Base-by-base conservation (phyloP, 164 flowering plant species). In the Berberis vulgaris region DNA sequence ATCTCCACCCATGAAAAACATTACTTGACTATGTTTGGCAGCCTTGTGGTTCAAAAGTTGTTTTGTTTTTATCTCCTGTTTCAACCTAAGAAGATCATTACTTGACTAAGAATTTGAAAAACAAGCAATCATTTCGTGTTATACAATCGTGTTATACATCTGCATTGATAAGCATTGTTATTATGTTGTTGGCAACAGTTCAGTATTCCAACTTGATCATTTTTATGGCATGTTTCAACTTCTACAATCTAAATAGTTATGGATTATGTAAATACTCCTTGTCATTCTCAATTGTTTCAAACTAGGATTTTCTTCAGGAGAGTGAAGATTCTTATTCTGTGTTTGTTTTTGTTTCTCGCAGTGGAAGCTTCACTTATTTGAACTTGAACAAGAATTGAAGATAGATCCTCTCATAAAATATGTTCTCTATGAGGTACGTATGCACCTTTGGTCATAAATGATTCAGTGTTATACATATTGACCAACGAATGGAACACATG, bases 331-430 rank as follows among this genome's bases (percentile, higher is more conserved):
- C 26, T 26, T 26, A 26, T 26, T 26, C 26, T 26, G 26, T 26
- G 26, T 26, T 26, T 26, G 26, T 26, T 26, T 26, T 26, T 26
- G 26, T 26, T 26, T 70, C 50, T 10, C 43, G 13, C 85, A 93
- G 98, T 90, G 98, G 98, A 90, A 93, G 77, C 92, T 90, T 69
- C 97, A 93, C 65, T 69, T 93, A 63, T 86, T 81, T 77, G 97
- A 93, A 82, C 91, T 93, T 39, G 97, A 93, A 76, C 77, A 78
- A 74, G 98, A 90, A 71, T 68, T 86, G 92, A 85, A 93, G 69
- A 82, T 76, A 68, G 83, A 81, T 10, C 89, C 97, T 71, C 65
- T 71, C 42, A 76, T 87, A 58, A 93, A 86, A 77, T 93, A 86
- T 73, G 98, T 86, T 57, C 84, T 93, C 38, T 88, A 93, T 75